Conservation (phyloP, 352 stramenopile species). For the Pythium insidiosum region DNA sequence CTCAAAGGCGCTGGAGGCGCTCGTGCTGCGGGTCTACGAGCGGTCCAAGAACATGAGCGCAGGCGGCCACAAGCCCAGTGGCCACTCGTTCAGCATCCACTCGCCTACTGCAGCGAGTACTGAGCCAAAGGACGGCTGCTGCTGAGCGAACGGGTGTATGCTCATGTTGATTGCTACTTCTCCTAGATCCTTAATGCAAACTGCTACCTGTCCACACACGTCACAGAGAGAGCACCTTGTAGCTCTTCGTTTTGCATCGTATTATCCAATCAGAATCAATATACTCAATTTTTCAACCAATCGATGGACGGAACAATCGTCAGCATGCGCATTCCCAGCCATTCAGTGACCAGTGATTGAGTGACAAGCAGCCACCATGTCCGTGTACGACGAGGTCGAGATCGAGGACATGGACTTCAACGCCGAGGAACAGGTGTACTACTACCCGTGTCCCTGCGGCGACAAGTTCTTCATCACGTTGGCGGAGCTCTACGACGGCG, state of each 20-base stretch:
- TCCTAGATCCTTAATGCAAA: no score
- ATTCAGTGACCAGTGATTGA: no score
- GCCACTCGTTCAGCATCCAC: conserved; percentile 29
- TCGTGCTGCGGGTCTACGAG: conserved; percentile 57
- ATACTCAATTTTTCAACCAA: no score
- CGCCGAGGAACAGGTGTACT: conserved; percentile 90
- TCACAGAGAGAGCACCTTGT: no score
- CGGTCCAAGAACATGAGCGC: conserved; percentile 53
- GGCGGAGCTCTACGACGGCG: conserved; percentile 88
- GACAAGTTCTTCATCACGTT: conserved; percentile 89
- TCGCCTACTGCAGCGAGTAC: conserved; percentile 1
- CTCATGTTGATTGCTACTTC: no score
- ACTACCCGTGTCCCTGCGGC: conserved; percentile 97
- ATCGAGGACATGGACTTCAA: conserved; percentile 98
- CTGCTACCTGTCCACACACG: no score
- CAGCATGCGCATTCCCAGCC: no score
- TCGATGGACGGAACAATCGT: no score
- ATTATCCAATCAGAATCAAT: no score
- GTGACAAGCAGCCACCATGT: no score
- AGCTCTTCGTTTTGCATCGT: no score
- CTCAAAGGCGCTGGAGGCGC: conserved; percentile 48
- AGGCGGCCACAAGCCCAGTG: conserved; percentile 37
- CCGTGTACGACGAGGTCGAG: conserved; percentile 98
- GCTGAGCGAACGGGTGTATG: no score
- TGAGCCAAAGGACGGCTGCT: conserved; percentile 22